Evolutionary conservation across 371 early-diverging fungal genomes (phyloP), one percentile per base, ranked within the genome.

Genomic region (Mucor lusitanicus): DNA sequence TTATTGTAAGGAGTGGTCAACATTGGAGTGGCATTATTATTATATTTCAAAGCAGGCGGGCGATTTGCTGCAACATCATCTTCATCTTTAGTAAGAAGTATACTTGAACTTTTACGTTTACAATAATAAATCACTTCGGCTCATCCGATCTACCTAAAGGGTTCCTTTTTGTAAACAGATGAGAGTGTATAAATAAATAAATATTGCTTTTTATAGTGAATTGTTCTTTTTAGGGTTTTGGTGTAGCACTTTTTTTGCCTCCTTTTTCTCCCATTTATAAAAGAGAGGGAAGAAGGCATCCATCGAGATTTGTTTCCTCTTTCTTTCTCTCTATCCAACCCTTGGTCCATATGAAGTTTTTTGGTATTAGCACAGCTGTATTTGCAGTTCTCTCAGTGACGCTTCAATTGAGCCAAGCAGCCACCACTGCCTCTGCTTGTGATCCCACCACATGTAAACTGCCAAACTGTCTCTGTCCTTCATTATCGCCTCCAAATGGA

Each of bases 401-500:
- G 19, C 55, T 55, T 37, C 72, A 67, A 23, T 37, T 71, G 17
- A 79, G 75, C 15, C 80, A 81, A 60, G 74, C 75, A 21, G 72
- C 70, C 23, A 61, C 74, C 11, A 65, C 67, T 23, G 54, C 71
- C 6, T 33, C 64, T 53, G 9, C 74, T 21, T 90, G 92, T 70
- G 89, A 92, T 65, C 76, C 91, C 11, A 79, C 81, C 25, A 73
- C 77, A 15, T 92, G 92, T 72, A 81, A 85, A 64, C 82, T 85
- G 64, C 92, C 92, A 2, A 79, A 69, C 6, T 92, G 92, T 69
- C 74, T 81, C 30, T 92, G 92, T 42, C 87, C 92, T 15, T 86
- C 90, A 8, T 56, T 68, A 32, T 80, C 73, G 2, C 87, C 91
- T 54, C 91, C 92, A 25, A 81, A 79, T 39, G 85, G 84, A 17